Evolutionary conservation across 2,329 filamentous ascomycete species (phyloP).

Genomic region (Fusarium nurragi): DNA sequence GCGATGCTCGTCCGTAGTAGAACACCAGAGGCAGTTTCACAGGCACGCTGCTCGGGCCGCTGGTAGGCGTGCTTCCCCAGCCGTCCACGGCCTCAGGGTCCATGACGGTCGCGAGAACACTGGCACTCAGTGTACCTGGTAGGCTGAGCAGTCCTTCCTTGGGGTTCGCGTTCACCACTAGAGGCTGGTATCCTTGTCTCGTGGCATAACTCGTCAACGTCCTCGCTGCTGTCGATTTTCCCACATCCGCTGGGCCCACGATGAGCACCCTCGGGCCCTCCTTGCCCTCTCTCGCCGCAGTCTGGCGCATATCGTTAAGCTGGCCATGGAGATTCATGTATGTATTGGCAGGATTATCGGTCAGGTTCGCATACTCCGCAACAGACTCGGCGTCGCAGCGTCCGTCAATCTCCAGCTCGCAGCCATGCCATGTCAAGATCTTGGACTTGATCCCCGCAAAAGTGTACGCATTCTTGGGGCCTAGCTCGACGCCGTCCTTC

Average conservation of each 20-base stretch:
- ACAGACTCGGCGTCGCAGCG: slow-evolving; percentile 62
- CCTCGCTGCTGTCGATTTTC: slow-evolving; percentile 85
- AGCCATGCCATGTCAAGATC: slow-evolving; percentile 92
- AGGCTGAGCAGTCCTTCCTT: slow-evolving; percentile 80
- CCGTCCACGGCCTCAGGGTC: slow-evolving; percentile 82
- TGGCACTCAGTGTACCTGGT: slow-evolving; percentile 84
- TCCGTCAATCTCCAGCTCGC: slow-evolving; percentile 80
- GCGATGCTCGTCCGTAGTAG: slow-evolving; percentile 79
- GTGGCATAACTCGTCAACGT: slow-evolving; percentile 83
- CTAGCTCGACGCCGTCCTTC: slow-evolving; percentile 94
- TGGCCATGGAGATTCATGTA: slow-evolving; percentile 90
- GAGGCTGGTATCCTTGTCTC: slow-evolving; percentile 75
- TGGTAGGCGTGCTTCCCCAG: slow-evolving; percentile 91
- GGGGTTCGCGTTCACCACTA: slow-evolving; percentile 87
- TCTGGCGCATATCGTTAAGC: slow-evolving; percentile 76
- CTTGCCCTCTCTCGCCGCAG: slow-evolving; percentile 58
- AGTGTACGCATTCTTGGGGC: slow-evolving; percentile 79
- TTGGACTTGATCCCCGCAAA: slow-evolving; percentile 86
- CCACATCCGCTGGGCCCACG: slow-evolving; percentile 78
- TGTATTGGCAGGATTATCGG: slow-evolving; percentile 82
- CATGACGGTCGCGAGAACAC: slow-evolving; percentile 86
- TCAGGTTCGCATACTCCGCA: slow-evolving; percentile 71
- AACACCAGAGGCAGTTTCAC: slow-evolving; percentile 94
- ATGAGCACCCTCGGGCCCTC: slow-evolving; percentile 86
- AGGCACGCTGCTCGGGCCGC: slow-evolving; percentile 85